Evolutionary conservation across 495 filamentous ascomycete genomes (phyloP).

Genomic region (Trichoderma erinaceum): DNA sequence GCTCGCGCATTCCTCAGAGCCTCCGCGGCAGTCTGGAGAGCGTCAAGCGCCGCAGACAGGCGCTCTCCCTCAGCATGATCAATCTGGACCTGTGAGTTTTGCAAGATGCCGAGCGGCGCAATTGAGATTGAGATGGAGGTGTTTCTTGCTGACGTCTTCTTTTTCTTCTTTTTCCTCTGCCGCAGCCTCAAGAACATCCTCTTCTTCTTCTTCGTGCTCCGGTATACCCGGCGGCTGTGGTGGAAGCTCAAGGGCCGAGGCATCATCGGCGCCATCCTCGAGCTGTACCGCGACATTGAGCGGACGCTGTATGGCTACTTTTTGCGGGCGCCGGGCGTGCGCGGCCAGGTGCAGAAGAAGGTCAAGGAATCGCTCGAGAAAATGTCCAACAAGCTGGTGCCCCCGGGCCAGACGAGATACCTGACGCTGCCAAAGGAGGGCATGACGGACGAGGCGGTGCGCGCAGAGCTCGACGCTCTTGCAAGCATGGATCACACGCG

Average conservation of each 20-base stretch:
- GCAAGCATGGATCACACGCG: conserved; percentile 83
- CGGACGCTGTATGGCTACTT: conserved; percentile 78
- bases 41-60: conserved; percentile 47
- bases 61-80: conserved; percentile 53
- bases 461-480: conserved; percentile 71
- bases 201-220: conserved; percentile 82
- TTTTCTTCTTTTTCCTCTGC: background rate
- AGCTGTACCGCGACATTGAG: conserved; percentile 62
- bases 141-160: background rate
- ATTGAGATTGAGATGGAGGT: background rate
- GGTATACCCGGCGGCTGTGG: conserved; percentile 74
- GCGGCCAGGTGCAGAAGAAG: conserved; percentile 73
- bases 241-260: conserved; percentile 86
- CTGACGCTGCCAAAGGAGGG: conserved; percentile 77
- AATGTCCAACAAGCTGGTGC: conserved; percentile 74
- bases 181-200: conserved; percentile 76
- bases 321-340: conserved; percentile 76
- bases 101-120: background rate
- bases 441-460: conserved; percentile 72
- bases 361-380: conserved; percentile 67
- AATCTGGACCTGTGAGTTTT: conserved; percentile 73
- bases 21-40: conserved; percentile 55
- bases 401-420: conserved; percentile 66
- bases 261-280: conserved; percentile 67
- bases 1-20: conserved; percentile 61